These are phyloP conservation scores for Westerdykella aurantiaca DNA, from an alignment of 2,329 filamentous ascomycete species.

Conservation along the genomic window DNA sequence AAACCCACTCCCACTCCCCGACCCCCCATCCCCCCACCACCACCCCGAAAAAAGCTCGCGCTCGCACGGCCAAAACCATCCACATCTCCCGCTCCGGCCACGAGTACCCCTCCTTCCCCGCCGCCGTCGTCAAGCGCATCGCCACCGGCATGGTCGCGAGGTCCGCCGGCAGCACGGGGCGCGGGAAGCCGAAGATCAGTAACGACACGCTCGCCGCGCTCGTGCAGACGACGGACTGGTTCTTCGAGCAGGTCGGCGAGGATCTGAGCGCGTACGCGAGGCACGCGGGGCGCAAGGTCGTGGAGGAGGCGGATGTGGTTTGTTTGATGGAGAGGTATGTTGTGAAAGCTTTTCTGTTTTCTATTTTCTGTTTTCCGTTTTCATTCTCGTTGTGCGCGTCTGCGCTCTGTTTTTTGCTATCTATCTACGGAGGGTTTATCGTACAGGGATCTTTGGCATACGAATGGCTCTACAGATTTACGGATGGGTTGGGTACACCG, in stretches of 20 bases:
- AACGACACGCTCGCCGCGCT: constrained; percentile 70
- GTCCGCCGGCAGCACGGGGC: constrained; percentile 49
- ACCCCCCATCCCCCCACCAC: too few species aligned
- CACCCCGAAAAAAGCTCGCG: constrained; percentile 10
- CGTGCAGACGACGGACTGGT: constrained; percentile 80
- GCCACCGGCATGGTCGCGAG: constrained; percentile 62
- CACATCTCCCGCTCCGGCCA: constrained; percentile 65
- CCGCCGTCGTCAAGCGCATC: constrained; percentile 64
- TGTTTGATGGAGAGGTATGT: constrained; percentile 77
- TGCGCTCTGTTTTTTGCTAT: too few species aligned
- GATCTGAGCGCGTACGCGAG: constrained; percentile 73
- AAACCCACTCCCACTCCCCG: constrained; percentile 22
- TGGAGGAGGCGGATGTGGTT: constrained; percentile 78
- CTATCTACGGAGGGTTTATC: neutral
- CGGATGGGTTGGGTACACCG: neutral
- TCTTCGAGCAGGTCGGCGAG: constrained; percentile 80
- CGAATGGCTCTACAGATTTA: constrained; percentile 1
- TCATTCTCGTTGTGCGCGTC: neutral
- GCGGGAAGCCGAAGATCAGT: constrained; percentile 58
- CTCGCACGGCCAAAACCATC: constrained; percentile 45
- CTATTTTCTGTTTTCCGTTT: neutral
- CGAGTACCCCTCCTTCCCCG: constrained; percentile 68
- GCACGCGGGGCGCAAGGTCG: constrained; percentile 76
- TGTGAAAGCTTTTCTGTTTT: constrained; percentile 7
- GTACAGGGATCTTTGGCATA: constrained; percentile 10